Percentiles rank a stretch among this genome's conserved stretches.
Conservation (phyloP, 23 red algal genomes). For the Gracilaria domingensis region DNA sequence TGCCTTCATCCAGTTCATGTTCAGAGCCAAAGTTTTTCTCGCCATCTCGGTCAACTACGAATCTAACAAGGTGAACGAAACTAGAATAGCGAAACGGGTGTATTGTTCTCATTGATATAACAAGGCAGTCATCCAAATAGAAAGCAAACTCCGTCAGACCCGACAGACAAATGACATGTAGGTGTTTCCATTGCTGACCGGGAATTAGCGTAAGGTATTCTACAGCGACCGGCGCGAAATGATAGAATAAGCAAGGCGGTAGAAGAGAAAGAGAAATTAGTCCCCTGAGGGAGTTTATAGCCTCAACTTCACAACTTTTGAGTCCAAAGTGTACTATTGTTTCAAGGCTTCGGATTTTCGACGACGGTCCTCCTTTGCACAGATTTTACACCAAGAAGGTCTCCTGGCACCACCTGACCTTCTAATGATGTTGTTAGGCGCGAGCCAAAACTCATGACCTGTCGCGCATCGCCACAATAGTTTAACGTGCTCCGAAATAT, state of each 20-base stretch:
- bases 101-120: neutral
- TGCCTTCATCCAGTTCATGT: neutral
- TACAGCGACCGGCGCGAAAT: too few relatives aligned
- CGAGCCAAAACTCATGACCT: slow-evolving; percentile 78
- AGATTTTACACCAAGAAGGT: slow-evolving; percentile 65
- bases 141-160: too few relatives aligned
- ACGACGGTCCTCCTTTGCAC: neutral
- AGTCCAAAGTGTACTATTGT: neutral
- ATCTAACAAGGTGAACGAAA: neutral
- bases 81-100: neutral
- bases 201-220: too few relatives aligned
- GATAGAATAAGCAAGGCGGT: too few relatives aligned
- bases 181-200: too few relatives aligned
- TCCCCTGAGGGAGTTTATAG: neutral
- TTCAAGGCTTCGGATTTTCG: neutral
- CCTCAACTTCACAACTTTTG: neutral
- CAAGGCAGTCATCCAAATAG: too few relatives aligned
- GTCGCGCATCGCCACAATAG: slow-evolving; percentile 70
- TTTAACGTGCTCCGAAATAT: slow-evolving; percentile 65
- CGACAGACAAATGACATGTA: too few relatives aligned
- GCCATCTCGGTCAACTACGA: neutral
- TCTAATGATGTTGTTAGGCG: slow-evolving; percentile 77
- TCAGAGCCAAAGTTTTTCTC: neutral
- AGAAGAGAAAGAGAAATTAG: neutral
- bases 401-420: slow-evolving; percentile 30